phyloP scores from a whole-genome alignment of 2,329 filamentous ascomycete genomes.

The Xylaria sp. region DNA sequence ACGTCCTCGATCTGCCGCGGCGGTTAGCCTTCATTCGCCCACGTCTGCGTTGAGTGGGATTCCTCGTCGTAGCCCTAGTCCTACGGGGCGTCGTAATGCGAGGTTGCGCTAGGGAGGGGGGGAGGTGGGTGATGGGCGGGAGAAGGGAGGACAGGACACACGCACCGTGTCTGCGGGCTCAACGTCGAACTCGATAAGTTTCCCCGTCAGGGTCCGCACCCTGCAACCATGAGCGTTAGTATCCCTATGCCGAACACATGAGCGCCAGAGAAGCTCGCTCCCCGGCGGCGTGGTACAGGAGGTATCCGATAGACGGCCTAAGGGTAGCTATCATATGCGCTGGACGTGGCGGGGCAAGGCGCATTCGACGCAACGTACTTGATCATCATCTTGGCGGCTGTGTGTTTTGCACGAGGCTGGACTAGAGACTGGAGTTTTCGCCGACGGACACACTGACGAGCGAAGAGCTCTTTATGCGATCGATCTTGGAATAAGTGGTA shows the following conservation, averaged over 20 bases:
- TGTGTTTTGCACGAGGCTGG: not conserved
- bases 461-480: not conserved
- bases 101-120: not conserved
- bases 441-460: too few relatives aligned
- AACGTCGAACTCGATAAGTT: constrained; percentile 98
- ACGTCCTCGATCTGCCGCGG: constrained; percentile 81
- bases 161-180: constrained; percentile 93
- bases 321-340: not conserved
- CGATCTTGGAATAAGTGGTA: too few relatives aligned
- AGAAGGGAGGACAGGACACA: constrained; percentile 17
- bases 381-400: constrained; percentile 39
- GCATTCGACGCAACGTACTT: constrained; percentile 31
- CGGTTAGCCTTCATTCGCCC: constrained; percentile 1
- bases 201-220: constrained; percentile 96
- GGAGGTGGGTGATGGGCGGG: not conserved
- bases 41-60: too few relatives aligned
- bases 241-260: not conserved
- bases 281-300: too few relatives aligned
- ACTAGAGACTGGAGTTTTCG: too few relatives aligned
- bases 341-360: constrained; percentile 18
- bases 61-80: too few relatives aligned
- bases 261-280: not conserved
- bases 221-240: constrained; percentile 53
- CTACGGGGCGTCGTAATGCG: not conserved
- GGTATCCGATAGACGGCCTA: too few relatives aligned